Percentiles rank a stretch among this genome's conserved stretches.
These are phyloP conservation scores for Zygnema circumcarinatum DNA, from an alignment of 139 green algal genomes.

Conservation along the genomic window DNA sequence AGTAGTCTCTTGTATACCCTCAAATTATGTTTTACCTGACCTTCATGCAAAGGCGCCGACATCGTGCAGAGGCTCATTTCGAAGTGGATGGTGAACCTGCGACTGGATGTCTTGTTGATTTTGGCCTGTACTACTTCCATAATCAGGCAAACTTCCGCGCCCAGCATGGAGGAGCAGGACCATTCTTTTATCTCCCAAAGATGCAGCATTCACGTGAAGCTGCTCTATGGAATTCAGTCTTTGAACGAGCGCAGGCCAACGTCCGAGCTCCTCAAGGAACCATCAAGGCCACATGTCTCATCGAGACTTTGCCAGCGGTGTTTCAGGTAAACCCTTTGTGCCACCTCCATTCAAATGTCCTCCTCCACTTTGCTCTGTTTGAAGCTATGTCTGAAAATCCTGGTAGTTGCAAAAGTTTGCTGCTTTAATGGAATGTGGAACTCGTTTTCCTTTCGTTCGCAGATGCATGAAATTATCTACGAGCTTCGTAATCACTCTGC, in stretches of 20 bases:
- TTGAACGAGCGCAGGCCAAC: constrained; percentile 67
- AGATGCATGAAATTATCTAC: constrained; percentile 93
- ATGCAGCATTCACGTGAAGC: constrained; percentile 89
- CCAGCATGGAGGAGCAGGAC: constrained; percentile 66
- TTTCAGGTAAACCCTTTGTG: constrained; percentile 65
- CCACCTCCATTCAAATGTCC: background rate
- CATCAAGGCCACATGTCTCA: constrained; percentile 84
- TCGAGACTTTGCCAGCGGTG: constrained; percentile 86
- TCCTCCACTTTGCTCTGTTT: background rate
- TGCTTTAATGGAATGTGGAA: background rate
- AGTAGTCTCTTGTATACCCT: too few species aligned
- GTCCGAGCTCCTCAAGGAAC: constrained; percentile 74
- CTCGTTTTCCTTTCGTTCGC: constrained; percentile 15
- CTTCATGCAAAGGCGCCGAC: too few species aligned
- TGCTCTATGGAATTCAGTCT: constrained; percentile 60
- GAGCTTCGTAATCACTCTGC: constrained; percentile 84
- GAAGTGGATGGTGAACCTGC: constrained; percentile 75
- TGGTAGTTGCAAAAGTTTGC: background rate
- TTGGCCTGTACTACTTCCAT: constrained; percentile 91
- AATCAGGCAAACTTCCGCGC: constrained; percentile 64
- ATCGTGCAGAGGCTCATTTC: constrained; percentile 80
- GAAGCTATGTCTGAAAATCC: background rate
- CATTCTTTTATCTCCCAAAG: constrained; percentile 92
- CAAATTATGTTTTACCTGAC: too few species aligned
- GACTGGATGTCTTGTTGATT: constrained; percentile 81